Percentiles rank a stretch among this genome's conserved stretches.
Conservation (phyloP, 495 filamentous ascomycete genomes). For the Gamarada debralockiae region DNA sequence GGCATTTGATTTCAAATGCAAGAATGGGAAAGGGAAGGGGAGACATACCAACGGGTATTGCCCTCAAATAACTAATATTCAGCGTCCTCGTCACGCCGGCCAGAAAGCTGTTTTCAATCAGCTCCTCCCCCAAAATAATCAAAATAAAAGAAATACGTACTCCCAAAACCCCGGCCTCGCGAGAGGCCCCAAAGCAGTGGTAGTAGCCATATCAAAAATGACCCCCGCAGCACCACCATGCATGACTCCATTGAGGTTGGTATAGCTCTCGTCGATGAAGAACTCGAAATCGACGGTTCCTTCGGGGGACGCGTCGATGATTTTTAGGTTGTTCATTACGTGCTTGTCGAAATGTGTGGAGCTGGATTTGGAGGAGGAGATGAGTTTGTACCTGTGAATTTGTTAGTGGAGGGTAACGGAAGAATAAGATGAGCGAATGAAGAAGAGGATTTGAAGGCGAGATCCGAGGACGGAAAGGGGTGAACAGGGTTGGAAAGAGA, state of each 20-base stretch:
- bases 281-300: slow-evolving; percentile 22
- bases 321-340: slow-evolving; percentile 32
- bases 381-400: slow-evolving; percentile 20
- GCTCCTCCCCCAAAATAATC: not conserved
- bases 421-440: not conserved
- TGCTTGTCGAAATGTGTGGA: slow-evolving; percentile 32
- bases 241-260: slow-evolving; percentile 32
- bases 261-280: slow-evolving; percentile 17
- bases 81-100: slow-evolving; percentile 39
- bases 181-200: slow-evolving; percentile 36
- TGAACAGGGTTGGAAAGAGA: not conserved
- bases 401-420: not conserved
- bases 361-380: slow-evolving; percentile 9
- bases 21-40: not conserved
- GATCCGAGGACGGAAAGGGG: not conserved
- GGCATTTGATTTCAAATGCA: too few species aligned
- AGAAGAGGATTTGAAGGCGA: too few species aligned
- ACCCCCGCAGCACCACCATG: slow-evolving; percentile 40
- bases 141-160: slow-evolving; percentile 14
- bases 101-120: slow-evolving; percentile 28
- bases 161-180: slow-evolving; percentile 39
- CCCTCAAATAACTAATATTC: slow-evolving; percentile 35
- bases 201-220: slow-evolving; percentile 45
- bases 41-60: slow-evolving; percentile 21
- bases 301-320: slow-evolving; percentile 29